These are phyloP conservation scores for Acephala macrosclerotiorum DNA, from an alignment of 2,329 filamentous ascomycete genomes.

Conservation along the genomic window DNA sequence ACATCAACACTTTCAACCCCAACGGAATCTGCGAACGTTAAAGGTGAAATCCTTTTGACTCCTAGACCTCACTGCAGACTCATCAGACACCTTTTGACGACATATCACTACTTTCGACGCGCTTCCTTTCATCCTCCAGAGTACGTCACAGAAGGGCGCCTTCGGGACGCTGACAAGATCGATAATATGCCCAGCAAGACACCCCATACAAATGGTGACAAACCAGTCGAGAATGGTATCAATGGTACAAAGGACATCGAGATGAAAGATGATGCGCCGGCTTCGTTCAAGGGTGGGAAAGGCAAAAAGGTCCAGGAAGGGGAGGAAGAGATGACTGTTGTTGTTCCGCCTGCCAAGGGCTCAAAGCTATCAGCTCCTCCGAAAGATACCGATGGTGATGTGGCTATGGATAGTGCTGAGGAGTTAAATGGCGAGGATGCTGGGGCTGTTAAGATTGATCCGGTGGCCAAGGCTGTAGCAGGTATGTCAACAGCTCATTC, in stretches of 20 bases:
- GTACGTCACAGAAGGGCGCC: slow-evolving; percentile 40
- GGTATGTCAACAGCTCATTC: slow-evolving; percentile 53
- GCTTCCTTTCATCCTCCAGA: slow-evolving; percentile 31
- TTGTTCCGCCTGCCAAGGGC: slow-evolving; percentile 76
- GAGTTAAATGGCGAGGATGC: slow-evolving; percentile 36
- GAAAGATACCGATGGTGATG: slow-evolving; percentile 72
- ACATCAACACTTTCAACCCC: slow-evolving; percentile 26
- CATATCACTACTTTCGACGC: slow-evolving; percentile 31
- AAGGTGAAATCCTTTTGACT: slow-evolving; percentile 15
- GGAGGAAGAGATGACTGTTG: slow-evolving; percentile 82
- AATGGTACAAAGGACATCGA: slow-evolving; percentile 73
- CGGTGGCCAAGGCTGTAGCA: slow-evolving; percentile 64
- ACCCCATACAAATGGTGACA: slow-evolving; percentile 70
- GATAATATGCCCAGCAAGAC: slow-evolving; percentile 74
- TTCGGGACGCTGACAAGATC: slow-evolving; percentile 32
- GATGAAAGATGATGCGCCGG: slow-evolving; percentile 69
- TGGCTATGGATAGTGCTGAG: slow-evolving; percentile 69
- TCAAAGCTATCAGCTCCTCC: slow-evolving; percentile 62
- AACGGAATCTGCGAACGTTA: slow-evolving; percentile 19
- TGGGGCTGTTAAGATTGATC: slow-evolving; percentile 64
- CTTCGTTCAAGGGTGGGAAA: slow-evolving; percentile 66
- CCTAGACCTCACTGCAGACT: slow-evolving; percentile 8
- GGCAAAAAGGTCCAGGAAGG: slow-evolving; percentile 73
- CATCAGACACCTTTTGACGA: slow-evolving; percentile 1
- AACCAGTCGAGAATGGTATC: slow-evolving; percentile 72